Evolutionary conservation across 164 flowering plant genomes (phyloP).

Genomic region (Vitis cinerea): DNA sequence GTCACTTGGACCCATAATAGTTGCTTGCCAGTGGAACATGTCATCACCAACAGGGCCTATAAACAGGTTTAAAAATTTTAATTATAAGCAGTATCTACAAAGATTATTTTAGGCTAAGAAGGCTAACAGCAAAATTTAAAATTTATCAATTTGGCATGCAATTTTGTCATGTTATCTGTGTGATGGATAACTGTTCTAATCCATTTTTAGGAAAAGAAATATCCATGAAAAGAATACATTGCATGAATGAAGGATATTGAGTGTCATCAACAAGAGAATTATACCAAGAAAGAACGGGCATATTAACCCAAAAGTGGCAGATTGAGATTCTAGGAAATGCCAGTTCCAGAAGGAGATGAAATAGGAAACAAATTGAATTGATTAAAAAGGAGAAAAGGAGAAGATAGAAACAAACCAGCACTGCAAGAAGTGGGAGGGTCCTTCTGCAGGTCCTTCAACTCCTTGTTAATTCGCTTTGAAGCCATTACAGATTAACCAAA

Average conservation of each 20-base stretch:
- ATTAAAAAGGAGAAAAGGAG: not conserved
- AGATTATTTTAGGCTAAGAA: too few species aligned
- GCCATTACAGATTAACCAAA: constrained; percentile 28
- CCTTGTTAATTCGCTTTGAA: constrained; percentile 46
- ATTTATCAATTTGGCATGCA: too few species aligned
- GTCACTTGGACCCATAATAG: constrained; percentile 70
- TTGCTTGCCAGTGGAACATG: constrained; percentile 68
- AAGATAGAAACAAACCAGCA: constrained; percentile 34
- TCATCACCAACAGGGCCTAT: constrained; percentile 61
- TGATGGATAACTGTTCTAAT: too few species aligned
- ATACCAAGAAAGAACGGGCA: too few species aligned
- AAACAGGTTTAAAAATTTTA: not conserved
- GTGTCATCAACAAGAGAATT: too few species aligned
- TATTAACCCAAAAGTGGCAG: too few species aligned
- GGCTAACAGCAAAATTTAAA: too few species aligned
- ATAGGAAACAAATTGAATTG: not conserved
- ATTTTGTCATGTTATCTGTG: too few species aligned
- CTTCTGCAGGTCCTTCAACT: constrained; percentile 45
- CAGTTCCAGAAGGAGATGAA: not conserved
- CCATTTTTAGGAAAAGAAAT: too few species aligned
- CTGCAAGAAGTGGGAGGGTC: constrained; percentile 56
- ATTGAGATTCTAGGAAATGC: not conserved
- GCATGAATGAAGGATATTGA: too few species aligned
- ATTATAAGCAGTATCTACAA: too few species aligned
- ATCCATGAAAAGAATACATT: too few species aligned